A percentile compares a stretch with the other conserved stretches of the same genome.
Conservation (phyloP, 2,329 filamentous ascomycete genomes). For the Aspergillus fischeri region DNA sequence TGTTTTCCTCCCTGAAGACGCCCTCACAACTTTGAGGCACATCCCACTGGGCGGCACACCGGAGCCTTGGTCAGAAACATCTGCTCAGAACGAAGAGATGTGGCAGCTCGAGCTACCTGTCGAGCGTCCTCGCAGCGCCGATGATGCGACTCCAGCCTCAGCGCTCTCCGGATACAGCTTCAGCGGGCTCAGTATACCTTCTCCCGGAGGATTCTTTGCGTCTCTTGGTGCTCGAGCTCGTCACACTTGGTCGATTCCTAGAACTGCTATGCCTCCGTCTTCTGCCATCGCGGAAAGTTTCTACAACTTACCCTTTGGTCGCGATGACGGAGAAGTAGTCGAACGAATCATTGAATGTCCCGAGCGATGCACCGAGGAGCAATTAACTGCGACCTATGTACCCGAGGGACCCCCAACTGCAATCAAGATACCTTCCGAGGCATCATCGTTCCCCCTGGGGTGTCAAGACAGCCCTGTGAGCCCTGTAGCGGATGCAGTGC, state of each 20-base stretch:
- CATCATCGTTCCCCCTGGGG: conserved; percentile 22
- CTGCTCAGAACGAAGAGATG: conserved; percentile 57
- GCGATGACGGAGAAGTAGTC: conserved; percentile 47
- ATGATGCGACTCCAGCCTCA: conserved; percentile 48
- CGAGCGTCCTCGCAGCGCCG: conserved; percentile 43
- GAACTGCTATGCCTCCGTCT: conserved; percentile 61
- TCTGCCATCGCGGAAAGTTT: conserved; percentile 91
- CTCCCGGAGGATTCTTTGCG: conserved; percentile 87
- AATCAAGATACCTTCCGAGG: conserved; percentile 46
- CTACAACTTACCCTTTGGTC: conserved; percentile 77
- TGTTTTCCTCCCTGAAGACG: conserved; percentile 71
- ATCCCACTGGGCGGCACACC: conserved; percentile 54
- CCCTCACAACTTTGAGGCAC: conserved; percentile 74
- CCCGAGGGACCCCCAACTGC: conserved; percentile 34
- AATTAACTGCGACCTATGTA: conserved; percentile 32
- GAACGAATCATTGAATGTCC: conserved; percentile 65
- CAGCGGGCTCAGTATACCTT: conserved; percentile 81
- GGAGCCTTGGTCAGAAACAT: conserved; percentile 37
- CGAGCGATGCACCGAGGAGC: conserved; percentile 35
- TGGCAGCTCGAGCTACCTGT: conserved; percentile 55
- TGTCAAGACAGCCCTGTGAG: conserved; percentile 25
- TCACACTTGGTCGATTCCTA: conserved; percentile 72
- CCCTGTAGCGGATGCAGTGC: conserved; percentile 21
- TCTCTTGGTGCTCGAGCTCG: conserved; percentile 71
- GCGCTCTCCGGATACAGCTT: conserved; percentile 65